Base-by-base conservation (phyloP, 352 stramenopile species). In the Aphanomyces euteiches region DNA sequence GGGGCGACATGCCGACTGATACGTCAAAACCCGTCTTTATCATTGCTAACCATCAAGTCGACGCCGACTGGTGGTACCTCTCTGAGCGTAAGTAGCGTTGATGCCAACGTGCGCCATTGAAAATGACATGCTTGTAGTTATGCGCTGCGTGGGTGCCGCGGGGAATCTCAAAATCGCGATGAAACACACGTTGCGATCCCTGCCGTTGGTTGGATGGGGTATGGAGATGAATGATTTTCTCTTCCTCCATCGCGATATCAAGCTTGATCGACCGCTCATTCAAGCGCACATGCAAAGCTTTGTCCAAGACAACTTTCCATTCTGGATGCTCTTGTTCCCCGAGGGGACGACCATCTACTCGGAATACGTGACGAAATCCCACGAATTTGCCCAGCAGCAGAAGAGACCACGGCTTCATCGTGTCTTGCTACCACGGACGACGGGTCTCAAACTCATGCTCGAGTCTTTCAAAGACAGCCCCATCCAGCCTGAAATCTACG, bases 371-470 rank as follows among this genome's bases (percentile, higher is more conserved):
- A 76, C 77, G 10, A 90, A 88, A 59, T 88, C 75, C 63, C 77
- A 78, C 53, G 77, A 77, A 47, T 93, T 89, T 74, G 85, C 82
- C 5, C 73, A 79, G 40, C 43, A 79, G 38, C 73, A 90, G 73
- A 72, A 77, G 47, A 66, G 85, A 13, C 85, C 84, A 13, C 73
- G 79, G 48, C 73, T 93, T 43, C 82, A 90, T 59, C 81, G 87
- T 68, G 72, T 89, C 13, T 60, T 93, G 39, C 67, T 93, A 37
- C 85, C 85, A 0, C 73, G 81, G 47, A 83, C 79, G 15, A 88
- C 79, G 68, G 85, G 85, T 7, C 89, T 93, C 61, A 80, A 82
- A 57, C 82, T 84, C 7, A 86, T 81, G 57, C 64, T 90, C 2
- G 78, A 89, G 37, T 77, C 73, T 43, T 71, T 90, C 21, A 66